phyloP scores from a whole-genome alignment of 2,329 filamentous ascomycete genomes.

The Epichloe gansuensis region DNA sequence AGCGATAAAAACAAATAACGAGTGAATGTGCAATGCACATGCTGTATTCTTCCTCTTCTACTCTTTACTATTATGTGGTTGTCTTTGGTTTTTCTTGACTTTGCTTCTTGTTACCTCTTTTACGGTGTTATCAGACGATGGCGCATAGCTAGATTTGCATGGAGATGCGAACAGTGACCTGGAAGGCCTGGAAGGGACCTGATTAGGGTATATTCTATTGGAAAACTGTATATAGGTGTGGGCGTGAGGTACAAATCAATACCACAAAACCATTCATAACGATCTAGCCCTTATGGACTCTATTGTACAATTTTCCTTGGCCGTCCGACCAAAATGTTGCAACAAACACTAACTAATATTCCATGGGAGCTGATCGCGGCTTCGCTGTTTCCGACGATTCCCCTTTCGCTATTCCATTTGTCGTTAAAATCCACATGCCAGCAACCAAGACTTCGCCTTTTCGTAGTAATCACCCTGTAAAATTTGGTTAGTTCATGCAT shows the following conservation, averaged over 20 bases:
- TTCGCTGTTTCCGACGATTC: neutral
- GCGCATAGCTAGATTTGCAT: conserved; percentile 14
- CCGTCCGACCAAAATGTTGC: conserved; percentile 1
- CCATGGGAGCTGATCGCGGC: neutral
- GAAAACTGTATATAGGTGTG: conserved; percentile 15
- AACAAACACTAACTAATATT: conserved; percentile 6
- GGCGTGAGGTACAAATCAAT: conserved; percentile 14
- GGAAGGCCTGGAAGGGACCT: conserved; percentile 9
- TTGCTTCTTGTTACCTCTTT: neutral
- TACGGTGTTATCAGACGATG: conserved; percentile 9
- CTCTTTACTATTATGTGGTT: neutral
- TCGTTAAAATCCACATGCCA: conserved; percentile 23
- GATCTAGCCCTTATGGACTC: conserved; percentile 4
- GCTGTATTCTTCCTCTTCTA: neutral
- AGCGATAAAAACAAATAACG: neutral
- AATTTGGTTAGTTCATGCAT: conserved; percentile 1
- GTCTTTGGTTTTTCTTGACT: neutral
- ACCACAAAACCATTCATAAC: conserved; percentile 5
- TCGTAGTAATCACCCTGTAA: conserved; percentile 22
- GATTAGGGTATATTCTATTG: neutral
- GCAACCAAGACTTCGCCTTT: conserved; percentile 19
- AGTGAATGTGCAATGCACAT: neutral
- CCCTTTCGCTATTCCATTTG: neutral
- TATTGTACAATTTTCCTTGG: conserved; percentile 9
- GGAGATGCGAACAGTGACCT: conserved; percentile 7